Evolutionary conservation across 179 eudicot species (phyloP).

Genomic region (Beta corolliflora): DNA sequence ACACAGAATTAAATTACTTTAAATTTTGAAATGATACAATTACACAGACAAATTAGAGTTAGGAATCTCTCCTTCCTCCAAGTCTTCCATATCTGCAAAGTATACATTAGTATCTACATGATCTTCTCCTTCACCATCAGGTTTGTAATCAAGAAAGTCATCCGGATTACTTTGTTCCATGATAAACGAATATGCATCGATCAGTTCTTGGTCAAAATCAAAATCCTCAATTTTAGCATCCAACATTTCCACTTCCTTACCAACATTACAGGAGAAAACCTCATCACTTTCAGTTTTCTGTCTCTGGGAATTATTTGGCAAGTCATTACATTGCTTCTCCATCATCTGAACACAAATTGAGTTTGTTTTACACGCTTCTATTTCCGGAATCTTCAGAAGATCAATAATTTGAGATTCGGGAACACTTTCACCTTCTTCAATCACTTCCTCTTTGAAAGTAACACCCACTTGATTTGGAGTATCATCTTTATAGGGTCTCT

Average conservation of each 20-base stretch:
- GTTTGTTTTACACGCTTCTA: background rate
- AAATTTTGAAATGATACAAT: background rate
- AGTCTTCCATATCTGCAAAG: conserved; percentile 48
- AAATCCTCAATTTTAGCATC: conserved; percentile 43
- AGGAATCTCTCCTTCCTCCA: conserved; percentile 92
- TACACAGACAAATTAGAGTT: conserved; percentile 15
- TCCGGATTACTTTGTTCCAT: conserved; percentile 61
- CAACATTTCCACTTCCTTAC: conserved; percentile 36
- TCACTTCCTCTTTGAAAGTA: conserved; percentile 74
- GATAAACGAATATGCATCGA: conserved; percentile 59
- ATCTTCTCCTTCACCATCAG: conserved; percentile 38
- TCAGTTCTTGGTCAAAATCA: conserved; percentile 61
- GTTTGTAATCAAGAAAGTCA: conserved; percentile 52
- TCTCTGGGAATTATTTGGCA: conserved; percentile 6
- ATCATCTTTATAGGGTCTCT: conserved; percentile 34
- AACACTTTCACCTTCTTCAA: conserved; percentile 51
- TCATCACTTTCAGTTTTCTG: conserved; percentile 19
- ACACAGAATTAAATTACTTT: background rate
- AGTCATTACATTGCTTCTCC: conserved; percentile 25
- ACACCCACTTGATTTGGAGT: conserved; percentile 48
- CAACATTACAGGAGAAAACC: background rate
- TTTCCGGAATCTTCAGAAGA: conserved; percentile 38
- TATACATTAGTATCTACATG: conserved; percentile 15
- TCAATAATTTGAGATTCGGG: conserved; percentile 58
- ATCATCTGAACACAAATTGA: conserved; percentile 9